Conservation (phyloP, 177 flowering plant species). For the Telopea speciosissima region DNA sequence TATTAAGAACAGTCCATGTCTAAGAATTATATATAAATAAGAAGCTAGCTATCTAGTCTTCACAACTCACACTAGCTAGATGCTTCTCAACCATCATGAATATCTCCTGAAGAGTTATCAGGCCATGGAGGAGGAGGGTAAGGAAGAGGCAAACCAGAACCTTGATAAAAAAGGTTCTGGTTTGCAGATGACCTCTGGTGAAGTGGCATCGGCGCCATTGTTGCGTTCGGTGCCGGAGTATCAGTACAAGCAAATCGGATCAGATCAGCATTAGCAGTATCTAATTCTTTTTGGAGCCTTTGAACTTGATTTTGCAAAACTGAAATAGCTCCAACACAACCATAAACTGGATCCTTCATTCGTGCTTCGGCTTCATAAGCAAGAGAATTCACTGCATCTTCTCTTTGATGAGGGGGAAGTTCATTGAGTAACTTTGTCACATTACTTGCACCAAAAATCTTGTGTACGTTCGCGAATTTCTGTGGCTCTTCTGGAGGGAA, state of each 20-base stretch:
- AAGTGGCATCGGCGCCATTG: too few species aligned
- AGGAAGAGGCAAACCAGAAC: slow-evolving; percentile 19
- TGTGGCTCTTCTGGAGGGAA: slow-evolving; percentile 65
- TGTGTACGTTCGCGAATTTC: slow-evolving; percentile 63
- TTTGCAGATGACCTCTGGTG: too few species aligned
- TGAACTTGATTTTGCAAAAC: slow-evolving; percentile 56
- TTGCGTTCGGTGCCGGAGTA: slow-evolving; percentile 8
- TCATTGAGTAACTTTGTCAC: slow-evolving; percentile 64
- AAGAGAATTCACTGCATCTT: slow-evolving; percentile 59
- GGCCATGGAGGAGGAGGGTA: slow-evolving; percentile 39
- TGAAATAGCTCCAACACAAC: slow-evolving; percentile 66
- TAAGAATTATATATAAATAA: too few species aligned
- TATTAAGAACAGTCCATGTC: background rate
- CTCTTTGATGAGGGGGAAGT: slow-evolving; percentile 56
- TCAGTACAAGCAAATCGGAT: slow-evolving; percentile 36
- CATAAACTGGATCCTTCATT: slow-evolving; percentile 57
- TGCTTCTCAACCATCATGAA: slow-evolving; percentile 22
- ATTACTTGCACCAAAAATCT: slow-evolving; percentile 67
- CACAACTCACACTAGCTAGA: too few species aligned
- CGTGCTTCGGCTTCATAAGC: slow-evolving; percentile 69
- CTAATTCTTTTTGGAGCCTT: slow-evolving; percentile 55
- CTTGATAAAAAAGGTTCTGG: slow-evolving; percentile 13
- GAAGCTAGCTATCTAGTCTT: too few species aligned
- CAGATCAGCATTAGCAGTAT: slow-evolving; percentile 42
- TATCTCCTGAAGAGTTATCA: slow-evolving; percentile 27